Conservation (phyloP, 495 filamentous ascomycete species). For the Hypoxylon trugodes region DNA sequence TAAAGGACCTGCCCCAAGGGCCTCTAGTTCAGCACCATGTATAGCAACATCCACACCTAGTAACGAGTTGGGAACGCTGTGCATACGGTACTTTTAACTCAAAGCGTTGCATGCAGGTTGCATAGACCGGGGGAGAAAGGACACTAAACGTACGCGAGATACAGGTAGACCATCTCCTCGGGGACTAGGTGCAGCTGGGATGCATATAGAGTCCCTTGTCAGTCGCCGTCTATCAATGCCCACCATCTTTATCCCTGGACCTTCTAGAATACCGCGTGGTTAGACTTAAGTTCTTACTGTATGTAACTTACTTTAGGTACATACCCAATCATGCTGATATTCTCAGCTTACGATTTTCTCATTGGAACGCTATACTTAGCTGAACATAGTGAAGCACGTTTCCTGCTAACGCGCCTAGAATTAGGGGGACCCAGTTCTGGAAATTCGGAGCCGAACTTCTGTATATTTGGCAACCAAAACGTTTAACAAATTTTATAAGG, state of each 20-base stretch:
- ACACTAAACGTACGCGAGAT: slow-evolving; percentile 26
- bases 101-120: slow-evolving; percentile 30
- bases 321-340: neutral
- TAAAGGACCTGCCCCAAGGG: slow-evolving; percentile 16
- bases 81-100: too few relatives aligned
- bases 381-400: too few relatives aligned
- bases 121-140: slow-evolving; percentile 14
- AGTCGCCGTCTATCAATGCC: slow-evolving; percentile 36
- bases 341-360: neutral
- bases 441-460: too few relatives aligned
- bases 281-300: neutral
- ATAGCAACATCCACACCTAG: too few relatives aligned
- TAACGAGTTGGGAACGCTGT: too few relatives aligned
- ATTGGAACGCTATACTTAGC: too few relatives aligned
- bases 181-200: slow-evolving; percentile 13
- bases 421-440: too few relatives aligned
- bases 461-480: too few relatives aligned
- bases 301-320: too few relatives aligned
- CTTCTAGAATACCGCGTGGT: slow-evolving; percentile 4
- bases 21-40: too few relatives aligned
- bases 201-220: slow-evolving; percentile 31
- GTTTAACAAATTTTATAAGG: too few relatives aligned
- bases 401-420: too few relatives aligned
- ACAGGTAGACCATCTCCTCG: slow-evolving; percentile 15
- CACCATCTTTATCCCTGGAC: slow-evolving; percentile 4